These are phyloP conservation scores for Phyllostachys edulis DNA, from an alignment of 176 grass and related monocot species.

Conservation along the genomic window DNA sequence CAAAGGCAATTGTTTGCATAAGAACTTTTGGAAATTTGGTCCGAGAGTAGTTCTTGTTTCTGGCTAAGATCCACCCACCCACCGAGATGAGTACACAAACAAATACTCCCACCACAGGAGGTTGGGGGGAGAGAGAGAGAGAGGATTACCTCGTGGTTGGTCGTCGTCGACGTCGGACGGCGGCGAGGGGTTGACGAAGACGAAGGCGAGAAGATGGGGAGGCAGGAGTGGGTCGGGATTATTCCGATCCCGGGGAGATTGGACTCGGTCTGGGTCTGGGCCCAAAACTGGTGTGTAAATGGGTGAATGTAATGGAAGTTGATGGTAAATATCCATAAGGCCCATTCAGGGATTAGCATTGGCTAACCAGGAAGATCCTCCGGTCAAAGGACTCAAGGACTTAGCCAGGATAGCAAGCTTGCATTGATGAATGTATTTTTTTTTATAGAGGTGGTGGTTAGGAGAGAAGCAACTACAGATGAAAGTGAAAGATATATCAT, in stretches of 20 bases:
- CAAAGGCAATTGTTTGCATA: neutral
- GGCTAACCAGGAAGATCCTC: neutral
- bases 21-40: neutral
- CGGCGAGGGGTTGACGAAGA: slow-evolving; percentile 24
- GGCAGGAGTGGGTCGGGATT: neutral
- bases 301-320: no score
- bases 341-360: neutral
- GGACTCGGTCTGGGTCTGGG: neutral
- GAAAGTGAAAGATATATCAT: neutral
- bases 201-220: neutral
- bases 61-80: neutral
- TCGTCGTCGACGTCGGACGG: neutral
- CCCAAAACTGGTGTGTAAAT: neutral
- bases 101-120: neutral
- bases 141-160: neutral
- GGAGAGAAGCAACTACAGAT: neutral
- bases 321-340: neutral
- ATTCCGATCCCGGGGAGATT: neutral
- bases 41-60: neutral
- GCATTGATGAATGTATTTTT: neutral
- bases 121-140: neutral
- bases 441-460: neutral
- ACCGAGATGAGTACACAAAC: neutral
- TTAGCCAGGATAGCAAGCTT: neutral
- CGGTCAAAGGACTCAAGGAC: neutral